A percentile compares a stretch with the other conserved stretches of the same genome.
These are phyloP conservation scores for Diaporthe sp. DNA, from an alignment of 2,329 filamentous ascomycete species.

Conservation along the genomic window DNA sequence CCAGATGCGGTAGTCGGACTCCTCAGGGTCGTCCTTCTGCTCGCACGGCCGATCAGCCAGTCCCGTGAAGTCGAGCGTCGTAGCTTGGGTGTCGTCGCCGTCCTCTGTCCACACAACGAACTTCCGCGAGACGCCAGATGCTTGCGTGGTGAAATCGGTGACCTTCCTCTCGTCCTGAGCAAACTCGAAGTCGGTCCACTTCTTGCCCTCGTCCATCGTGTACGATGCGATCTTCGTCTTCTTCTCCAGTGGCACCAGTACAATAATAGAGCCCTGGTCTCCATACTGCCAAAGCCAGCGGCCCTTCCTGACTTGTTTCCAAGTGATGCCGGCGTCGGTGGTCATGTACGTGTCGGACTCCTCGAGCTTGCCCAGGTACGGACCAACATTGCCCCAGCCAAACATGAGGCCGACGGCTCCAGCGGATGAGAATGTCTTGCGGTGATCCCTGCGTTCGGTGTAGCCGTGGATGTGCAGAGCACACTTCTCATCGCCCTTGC, in stretches of 20 bases:
- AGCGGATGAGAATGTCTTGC: conserved; percentile 88
- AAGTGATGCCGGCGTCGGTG: conserved; percentile 88
- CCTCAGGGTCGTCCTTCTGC: conserved; percentile 68
- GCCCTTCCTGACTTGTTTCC: conserved; percentile 89
- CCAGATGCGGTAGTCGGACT: conserved; percentile 88
- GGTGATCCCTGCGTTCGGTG: conserved; percentile 86
- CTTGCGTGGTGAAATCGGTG: conserved; percentile 86
- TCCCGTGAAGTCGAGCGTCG: conserved; percentile 92
- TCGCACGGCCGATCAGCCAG: conserved; percentile 82
- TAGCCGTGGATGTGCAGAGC: conserved; percentile 95
- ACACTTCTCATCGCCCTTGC: conserved; percentile 72
- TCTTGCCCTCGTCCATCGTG: conserved; percentile 83
- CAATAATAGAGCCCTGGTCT: conserved; percentile 93
- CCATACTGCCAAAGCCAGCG: conserved; percentile 95
- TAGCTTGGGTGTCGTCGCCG: conserved; percentile 73
- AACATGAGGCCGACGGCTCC: conserved; percentile 94
- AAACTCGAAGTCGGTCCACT: conserved; percentile 84
- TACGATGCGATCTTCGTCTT: conserved; percentile 80
- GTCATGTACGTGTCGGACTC: conserved; percentile 93
- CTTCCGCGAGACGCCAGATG: conserved; percentile 89
- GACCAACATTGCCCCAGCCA: conserved; percentile 90
- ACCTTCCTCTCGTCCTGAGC: conserved; percentile 78
- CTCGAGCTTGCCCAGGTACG: conserved; percentile 73
- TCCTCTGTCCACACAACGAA: conserved; percentile 89
- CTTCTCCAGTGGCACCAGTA: conserved; percentile 81